Conservation (phyloP, 2,329 filamentous ascomycete species). For the Aspergillus fructus region DNA sequence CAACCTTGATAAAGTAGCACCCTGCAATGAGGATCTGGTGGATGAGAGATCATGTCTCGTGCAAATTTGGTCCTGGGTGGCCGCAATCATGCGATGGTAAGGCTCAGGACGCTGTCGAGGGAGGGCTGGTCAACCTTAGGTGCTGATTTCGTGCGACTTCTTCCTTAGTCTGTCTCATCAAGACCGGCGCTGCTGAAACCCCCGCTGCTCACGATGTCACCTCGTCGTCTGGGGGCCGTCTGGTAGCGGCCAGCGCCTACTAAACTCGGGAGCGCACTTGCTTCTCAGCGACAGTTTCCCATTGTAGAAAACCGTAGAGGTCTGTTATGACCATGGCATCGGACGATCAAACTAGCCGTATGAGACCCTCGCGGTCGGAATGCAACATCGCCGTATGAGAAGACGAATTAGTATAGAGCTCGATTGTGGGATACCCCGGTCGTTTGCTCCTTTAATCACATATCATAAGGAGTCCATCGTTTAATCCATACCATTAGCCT, state of each 20-base stretch:
- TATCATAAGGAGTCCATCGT: conserved; percentile 58
- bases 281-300: conserved; percentile 52
- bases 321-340: conserved; percentile 84
- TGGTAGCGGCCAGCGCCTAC: conserved; percentile 71
- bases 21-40: conserved; percentile 56
- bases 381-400: conserved; percentile 84
- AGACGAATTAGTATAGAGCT: conserved; percentile 85
- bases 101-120: conserved; percentile 47
- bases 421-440: conserved; percentile 78
- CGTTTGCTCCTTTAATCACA: conserved; percentile 62
- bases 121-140: conserved; percentile 51
- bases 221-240: conserved; percentile 62
- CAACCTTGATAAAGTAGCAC: conserved; percentile 84
- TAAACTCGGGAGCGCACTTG: conserved; percentile 65
- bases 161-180: conserved; percentile 77
- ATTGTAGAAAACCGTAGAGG: conserved; percentile 91
- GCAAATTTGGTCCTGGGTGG: conserved; percentile 59
- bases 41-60: conserved; percentile 53
- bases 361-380: conserved; percentile 63
- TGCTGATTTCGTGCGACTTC: conserved; percentile 50
- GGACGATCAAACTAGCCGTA: conserved; percentile 72
- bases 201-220: conserved; percentile 80
- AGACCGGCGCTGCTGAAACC: conserved; percentile 72
- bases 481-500: conserved; percentile 31
- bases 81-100: conserved; percentile 56